Percentiles rank a stretch among this genome's conserved stretches.
phyloP scores from a whole-genome alignment of 2,329 filamentous ascomycete species.

The Botrytis sinoallii region DNA sequence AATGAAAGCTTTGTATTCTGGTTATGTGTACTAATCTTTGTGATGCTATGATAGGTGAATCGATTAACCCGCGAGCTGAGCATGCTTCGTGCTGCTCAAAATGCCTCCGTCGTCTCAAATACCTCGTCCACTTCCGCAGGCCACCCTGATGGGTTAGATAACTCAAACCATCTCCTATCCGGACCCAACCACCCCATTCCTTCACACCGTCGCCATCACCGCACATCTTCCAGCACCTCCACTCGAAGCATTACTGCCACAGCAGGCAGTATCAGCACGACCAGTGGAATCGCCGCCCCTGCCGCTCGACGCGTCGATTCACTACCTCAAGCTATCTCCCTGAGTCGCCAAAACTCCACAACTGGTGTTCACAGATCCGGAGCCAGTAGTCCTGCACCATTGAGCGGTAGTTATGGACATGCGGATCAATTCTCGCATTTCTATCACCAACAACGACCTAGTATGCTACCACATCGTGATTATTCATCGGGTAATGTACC shows the following conservation, averaged over 20 bases:
- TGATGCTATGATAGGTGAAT: conserved; percentile 63
- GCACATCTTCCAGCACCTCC: conserved; percentile 51
- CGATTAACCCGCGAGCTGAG: conserved; percentile 86
- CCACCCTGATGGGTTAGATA: conserved; percentile 48
- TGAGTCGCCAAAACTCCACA: conserved; percentile 37
- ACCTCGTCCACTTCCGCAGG: conserved; percentile 59
- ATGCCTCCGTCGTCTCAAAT: conserved; percentile 64
- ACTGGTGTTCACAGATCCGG: conserved; percentile 34
- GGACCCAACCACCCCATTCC: conserved; percentile 58
- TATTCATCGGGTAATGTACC: conserved; percentile 27
- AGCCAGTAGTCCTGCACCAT: conserved; percentile 34
- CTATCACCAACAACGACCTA: conserved; percentile 31
- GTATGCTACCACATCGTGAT: conserved; percentile 30
- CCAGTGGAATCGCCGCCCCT: conserved; percentile 29
- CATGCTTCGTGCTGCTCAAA: conserved; percentile 70
- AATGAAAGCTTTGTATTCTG: not conserved
- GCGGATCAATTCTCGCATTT: conserved; percentile 35
- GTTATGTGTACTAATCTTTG: conserved; percentile 5
- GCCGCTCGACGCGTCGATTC: conserved; percentile 24
- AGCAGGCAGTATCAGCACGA: conserved; percentile 40
- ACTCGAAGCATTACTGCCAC: conserved; percentile 50
- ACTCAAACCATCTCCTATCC: conserved; percentile 52
- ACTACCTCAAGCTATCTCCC: conserved; percentile 29
- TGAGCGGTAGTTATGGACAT: conserved; percentile 31
- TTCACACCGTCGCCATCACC: conserved; percentile 53